phyloP scores from a whole-genome alignment of 768 basidiomycete genomes.

The Pisolithus marmoratus region DNA sequence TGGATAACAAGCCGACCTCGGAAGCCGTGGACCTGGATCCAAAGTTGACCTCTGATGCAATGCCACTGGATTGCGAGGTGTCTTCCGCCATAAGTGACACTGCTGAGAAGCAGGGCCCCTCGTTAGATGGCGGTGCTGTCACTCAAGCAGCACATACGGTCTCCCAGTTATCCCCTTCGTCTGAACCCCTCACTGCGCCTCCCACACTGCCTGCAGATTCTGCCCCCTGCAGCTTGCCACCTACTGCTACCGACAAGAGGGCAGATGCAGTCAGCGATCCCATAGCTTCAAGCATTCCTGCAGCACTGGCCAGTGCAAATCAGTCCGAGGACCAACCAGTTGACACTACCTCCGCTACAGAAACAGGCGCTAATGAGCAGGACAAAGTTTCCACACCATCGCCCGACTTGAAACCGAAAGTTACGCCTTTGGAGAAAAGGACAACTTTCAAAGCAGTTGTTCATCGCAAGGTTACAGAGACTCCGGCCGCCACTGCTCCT shows the following conservation, averaged over 20 bases:
- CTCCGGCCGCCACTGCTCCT: constrained; percentile 15
- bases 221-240: not conserved
- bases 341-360: not conserved
- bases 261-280: not conserved
- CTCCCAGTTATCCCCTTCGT: not conserved
- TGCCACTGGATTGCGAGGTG: not conserved
- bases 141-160: not conserved
- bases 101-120: not conserved
- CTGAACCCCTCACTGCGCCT: not conserved
- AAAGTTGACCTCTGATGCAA: too few species aligned
- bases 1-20: not conserved
- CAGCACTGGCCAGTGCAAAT: not conserved
- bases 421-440: constrained; percentile 8
- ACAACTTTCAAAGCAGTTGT: constrained; percentile 51
- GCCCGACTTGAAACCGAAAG: constrained; percentile 2
- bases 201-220: not conserved
- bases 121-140: not conserved
- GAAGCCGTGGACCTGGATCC: too few species aligned
- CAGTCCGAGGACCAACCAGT: not conserved
- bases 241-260: not conserved
- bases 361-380: constrained; percentile 4
- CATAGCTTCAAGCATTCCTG: not conserved
- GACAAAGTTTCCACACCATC: constrained; percentile 4
- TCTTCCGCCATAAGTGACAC: too few species aligned
- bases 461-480: constrained; percentile 47